These are phyloP conservation scores for Posidonia australis DNA, from an alignment of 106 monocot species.

Conservation along the genomic window DNA sequence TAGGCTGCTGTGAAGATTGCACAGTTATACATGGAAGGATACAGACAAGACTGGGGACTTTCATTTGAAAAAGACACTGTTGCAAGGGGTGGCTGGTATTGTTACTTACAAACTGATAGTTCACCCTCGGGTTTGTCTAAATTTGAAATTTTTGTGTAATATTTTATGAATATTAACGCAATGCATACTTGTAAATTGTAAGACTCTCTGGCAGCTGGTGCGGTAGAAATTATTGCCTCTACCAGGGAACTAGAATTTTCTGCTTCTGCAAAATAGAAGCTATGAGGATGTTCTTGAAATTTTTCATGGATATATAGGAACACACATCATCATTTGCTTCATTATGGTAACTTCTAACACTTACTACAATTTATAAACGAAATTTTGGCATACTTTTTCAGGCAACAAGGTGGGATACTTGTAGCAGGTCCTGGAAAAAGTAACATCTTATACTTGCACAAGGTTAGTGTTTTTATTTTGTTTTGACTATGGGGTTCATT, in stretches of 20 bases:
- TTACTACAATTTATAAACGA: neutral
- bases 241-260: no score
- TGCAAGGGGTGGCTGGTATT: conserved; percentile 79
- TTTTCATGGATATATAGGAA: no score
- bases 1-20: conserved; percentile 85
- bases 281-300: no score
- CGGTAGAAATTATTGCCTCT: no score
- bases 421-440: conserved; percentile 70
- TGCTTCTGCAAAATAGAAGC: no score
- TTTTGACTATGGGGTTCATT: neutral
- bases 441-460: conserved; percentile 68
- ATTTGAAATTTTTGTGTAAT: no score
- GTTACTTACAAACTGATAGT: neutral
- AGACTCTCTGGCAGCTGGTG: no score
- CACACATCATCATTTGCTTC: no score
- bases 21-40: conserved; percentile 85
- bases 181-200: no score
- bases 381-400: conserved; percentile 19
- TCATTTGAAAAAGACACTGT: conserved; percentile 74
- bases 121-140: no score
- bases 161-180: no score
- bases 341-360: neutral
- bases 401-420: conserved; percentile 87
- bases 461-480: conserved; percentile 32
- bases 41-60: conserved; percentile 88